A percentile compares a stretch with the other conserved stretches of the same genome.
Conservation (phyloP, 1,284 basidiomycete species). For the Trichosporon asahii region DNA sequence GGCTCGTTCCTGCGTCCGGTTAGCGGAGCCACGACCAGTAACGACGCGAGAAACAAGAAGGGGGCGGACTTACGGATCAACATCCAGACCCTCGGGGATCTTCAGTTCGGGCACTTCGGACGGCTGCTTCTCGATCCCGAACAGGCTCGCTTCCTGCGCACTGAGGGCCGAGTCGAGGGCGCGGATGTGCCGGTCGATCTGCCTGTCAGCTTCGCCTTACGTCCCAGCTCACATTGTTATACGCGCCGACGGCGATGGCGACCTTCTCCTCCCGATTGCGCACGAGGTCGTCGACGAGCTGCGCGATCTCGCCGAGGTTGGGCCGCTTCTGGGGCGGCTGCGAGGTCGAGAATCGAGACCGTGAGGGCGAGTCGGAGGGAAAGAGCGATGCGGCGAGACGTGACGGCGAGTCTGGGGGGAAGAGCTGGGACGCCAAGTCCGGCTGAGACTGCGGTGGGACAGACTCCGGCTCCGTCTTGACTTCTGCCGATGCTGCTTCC, state of each 20-base stretch:
- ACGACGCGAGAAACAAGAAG: too few species aligned
- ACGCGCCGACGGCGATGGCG: conserved; percentile 54
- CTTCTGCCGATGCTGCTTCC: background rate
- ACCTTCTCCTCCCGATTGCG: conserved; percentile 55
- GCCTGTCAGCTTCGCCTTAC: background rate
- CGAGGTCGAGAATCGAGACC: background rate
- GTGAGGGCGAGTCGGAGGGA: background rate
- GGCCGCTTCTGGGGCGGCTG: background rate
- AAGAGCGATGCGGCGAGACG: background rate
- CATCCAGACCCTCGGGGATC: background rate
- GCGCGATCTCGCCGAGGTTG: conserved; percentile 43
- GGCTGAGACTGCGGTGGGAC: background rate
- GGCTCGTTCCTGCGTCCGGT: conserved; percentile 50
- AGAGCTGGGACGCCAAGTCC: background rate
- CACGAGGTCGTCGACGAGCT: conserved; percentile 43
- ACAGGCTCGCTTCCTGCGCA: conserved; percentile 46
- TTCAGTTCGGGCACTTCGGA: conserved; percentile 26
- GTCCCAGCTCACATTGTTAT: conserved; percentile 49
- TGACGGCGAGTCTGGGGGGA: background rate
- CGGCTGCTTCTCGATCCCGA: conserved; percentile 32
- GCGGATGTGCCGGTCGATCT: conserved; percentile 56
- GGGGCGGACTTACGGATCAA: conserved; percentile 8
- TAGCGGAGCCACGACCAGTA: too few species aligned
- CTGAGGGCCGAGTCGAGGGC: conserved; percentile 53
- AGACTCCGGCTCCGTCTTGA: background rate